Conservation (phyloP, 768 basidiomycete species). For the Lactifluus rugatus region DNA sequence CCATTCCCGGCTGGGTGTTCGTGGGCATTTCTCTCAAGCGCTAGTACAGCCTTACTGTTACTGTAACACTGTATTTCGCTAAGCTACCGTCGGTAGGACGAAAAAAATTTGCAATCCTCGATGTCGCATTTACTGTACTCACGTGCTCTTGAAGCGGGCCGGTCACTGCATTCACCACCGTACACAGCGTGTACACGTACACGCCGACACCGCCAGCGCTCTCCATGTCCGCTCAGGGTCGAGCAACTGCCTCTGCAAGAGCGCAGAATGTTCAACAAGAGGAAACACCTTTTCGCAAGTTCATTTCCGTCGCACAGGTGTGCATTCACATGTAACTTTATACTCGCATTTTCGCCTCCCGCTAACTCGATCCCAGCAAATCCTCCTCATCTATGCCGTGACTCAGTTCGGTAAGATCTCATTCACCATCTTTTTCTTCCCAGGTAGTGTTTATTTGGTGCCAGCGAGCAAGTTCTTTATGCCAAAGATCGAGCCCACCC, state of each 20-base stretch:
- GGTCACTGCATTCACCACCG: not conserved
- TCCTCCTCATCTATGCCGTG: slow-evolving; percentile 53
- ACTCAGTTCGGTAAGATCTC: slow-evolving; percentile 49
- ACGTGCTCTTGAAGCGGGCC: not conserved
- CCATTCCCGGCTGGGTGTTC: too few species aligned
- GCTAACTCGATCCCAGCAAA: slow-evolving; percentile 41
- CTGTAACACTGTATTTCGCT: too few species aligned
- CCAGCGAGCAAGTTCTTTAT: slow-evolving; percentile 38
- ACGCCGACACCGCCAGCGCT: not conserved
- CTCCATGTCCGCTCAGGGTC: slow-evolving; percentile 2
- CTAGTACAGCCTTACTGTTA: too few species aligned
- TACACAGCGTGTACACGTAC: too few species aligned
- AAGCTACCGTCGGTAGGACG: too few species aligned
- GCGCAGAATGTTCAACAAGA: slow-evolving; percentile 23
- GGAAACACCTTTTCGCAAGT: slow-evolving; percentile 29
- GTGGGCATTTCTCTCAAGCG: too few species aligned
- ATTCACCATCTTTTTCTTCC: not conserved
- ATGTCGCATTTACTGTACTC: too few species aligned
- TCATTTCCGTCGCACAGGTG: slow-evolving; percentile 37
- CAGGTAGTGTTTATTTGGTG: slow-evolving; percentile 1
- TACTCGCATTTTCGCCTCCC: not conserved
- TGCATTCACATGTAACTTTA: slow-evolving; percentile 3
- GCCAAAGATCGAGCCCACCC: slow-evolving; percentile 28
- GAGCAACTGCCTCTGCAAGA: slow-evolving; percentile 15
- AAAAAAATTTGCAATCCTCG: too few species aligned